Evolutionary conservation across 1,139 yeast species (phyloP).

Genomic region (Suhomyces atakaporum): DNA sequence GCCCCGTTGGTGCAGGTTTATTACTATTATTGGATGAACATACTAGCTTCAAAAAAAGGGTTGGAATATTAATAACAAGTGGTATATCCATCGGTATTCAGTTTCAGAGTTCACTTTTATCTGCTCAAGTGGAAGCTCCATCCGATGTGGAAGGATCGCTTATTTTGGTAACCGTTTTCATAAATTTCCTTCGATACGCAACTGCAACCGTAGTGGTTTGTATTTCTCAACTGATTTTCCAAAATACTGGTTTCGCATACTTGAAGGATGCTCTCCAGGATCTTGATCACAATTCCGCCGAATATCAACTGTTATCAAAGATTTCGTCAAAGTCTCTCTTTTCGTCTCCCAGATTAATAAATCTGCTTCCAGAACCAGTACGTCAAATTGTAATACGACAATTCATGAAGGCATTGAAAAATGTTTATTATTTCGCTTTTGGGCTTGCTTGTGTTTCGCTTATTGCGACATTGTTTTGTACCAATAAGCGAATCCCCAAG

Average conservation of each 20-base stretch:
- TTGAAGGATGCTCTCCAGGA: no score
- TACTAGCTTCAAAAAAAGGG: slow-evolving; percentile 15
- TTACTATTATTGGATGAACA: slow-evolving; percentile 18
- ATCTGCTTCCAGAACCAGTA: no score
- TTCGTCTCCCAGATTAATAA: no score
- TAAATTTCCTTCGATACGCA: slow-evolving; percentile 21
- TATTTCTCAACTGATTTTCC: slow-evolving; percentile 20
- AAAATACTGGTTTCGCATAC: slow-evolving; percentile 14
- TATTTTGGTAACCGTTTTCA: slow-evolving; percentile 22
- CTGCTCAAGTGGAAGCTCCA: slow-evolving; percentile 27
- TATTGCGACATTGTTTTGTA: no score
- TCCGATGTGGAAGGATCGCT: slow-evolving; percentile 21
- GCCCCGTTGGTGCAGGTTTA: slow-evolving; percentile 22
- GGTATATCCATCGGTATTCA: slow-evolving; percentile 25
- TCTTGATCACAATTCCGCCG: slow-evolving; percentile 4
- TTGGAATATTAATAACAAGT: slow-evolving; percentile 22
- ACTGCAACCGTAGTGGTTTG: slow-evolving; percentile 24
- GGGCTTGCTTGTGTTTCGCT: no score
- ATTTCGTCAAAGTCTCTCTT: no score
- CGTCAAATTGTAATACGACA: no score
- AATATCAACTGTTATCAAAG: no score
- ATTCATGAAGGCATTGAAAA: no score
- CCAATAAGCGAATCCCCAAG: no score
- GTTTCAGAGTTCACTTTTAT: slow-evolving; percentile 22
- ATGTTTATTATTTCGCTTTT: no score